Base-by-base conservation (phyloP, 208 protist genomes). In the Trypanosoma lewisi region DNA sequence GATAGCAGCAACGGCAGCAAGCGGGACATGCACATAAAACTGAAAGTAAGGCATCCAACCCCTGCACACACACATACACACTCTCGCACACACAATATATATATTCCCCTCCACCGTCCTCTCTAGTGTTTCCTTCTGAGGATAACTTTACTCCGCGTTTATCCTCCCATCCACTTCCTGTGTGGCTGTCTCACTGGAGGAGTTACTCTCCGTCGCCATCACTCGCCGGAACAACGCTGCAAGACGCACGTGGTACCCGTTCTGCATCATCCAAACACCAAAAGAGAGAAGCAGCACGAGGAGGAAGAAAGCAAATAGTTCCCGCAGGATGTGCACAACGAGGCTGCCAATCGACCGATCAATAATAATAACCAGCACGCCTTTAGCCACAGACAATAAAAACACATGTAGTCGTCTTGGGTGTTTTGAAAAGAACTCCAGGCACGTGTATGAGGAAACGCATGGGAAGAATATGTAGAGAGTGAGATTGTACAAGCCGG, bases 291-390 rank as follows among this genome's bases (percentile, higher is more conserved):
- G 58, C 3, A 67, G 56, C 11, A 80, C 50, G 6, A 82, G 48
- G 30, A 41, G 49, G n/a, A 79, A n/a, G 1, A 77, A 63, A 30
- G 89, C 72, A 30, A 85, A 58, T 0, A 85, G 7, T 36, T 95
- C 88, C 7, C 62, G 67, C 47, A 95, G 45, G 16, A 91, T 14
- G 41, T 64, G 62, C 44, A 73, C 77, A 16, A 91, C 37, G 25
- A 91, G 62, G 64, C 85, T 81, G 44, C 89, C 85, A 31, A 91
- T 63, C 0, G 85, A 92, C 54, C 69, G 54, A 72, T 95, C 80
- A 44, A 92, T 51, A 34, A 80, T 4, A 8, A 81, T 64, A 8
- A 77, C 58, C 0, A 83, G 16, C 2, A 71, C 30, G 31, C 75
- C 57, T 30, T 80, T 79, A 3, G 34, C 60, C 12, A 73, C 51